phyloP scores from a whole-genome alignment of 2,329 filamentous ascomycete genomes.

The Plenodomus lindquistii region DNA sequence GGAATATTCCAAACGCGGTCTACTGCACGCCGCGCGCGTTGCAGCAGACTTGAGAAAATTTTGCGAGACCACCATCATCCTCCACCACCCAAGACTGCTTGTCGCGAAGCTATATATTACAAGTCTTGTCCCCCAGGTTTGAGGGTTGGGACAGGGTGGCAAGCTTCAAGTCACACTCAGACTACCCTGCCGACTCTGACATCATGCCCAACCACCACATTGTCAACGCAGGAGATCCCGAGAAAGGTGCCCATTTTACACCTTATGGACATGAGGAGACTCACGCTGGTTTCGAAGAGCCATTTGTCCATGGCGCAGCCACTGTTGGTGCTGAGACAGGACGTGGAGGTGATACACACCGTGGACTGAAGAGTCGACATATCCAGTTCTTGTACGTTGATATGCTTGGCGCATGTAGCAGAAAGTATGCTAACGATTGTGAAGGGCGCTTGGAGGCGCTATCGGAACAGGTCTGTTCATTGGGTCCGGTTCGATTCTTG shows the following conservation, averaged over 20 bases:
- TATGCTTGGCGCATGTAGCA: neutral
- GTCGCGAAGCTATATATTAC: neutral
- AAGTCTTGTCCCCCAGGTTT: neutral
- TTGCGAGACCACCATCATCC: constrained; percentile 5
- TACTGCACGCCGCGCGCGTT: constrained; percentile 1
- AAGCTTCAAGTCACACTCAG: neutral
- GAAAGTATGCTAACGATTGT: constrained; percentile 41
- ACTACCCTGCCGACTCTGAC: neutral
- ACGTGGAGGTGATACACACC: constrained; percentile 38
- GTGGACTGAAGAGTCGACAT: constrained; percentile 44
- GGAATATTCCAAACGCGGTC: constrained; percentile 5
- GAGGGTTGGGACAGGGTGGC: neutral
- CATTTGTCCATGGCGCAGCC: constrained; percentile 29
- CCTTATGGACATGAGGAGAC: constrained; percentile 23
- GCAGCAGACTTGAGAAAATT: constrained; percentile 11
- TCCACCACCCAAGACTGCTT: neutral
- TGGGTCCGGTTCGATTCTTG: constrained; percentile 40
- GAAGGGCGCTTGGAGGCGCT: constrained; percentile 63
- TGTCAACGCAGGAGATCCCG: constrained; percentile 20
- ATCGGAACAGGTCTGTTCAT: constrained; percentile 50
- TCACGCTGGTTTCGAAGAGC: constrained; percentile 21
- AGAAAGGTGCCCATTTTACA: constrained; percentile 25
- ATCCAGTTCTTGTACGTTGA: constrained; percentile 42
- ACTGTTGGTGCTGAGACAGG: constrained; percentile 35
- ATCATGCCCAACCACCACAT: constrained; percentile 30